Evolutionary conservation across 176 grass and related monocot species (phyloP).

Genomic region (Urochloa ruziziensis): DNA sequence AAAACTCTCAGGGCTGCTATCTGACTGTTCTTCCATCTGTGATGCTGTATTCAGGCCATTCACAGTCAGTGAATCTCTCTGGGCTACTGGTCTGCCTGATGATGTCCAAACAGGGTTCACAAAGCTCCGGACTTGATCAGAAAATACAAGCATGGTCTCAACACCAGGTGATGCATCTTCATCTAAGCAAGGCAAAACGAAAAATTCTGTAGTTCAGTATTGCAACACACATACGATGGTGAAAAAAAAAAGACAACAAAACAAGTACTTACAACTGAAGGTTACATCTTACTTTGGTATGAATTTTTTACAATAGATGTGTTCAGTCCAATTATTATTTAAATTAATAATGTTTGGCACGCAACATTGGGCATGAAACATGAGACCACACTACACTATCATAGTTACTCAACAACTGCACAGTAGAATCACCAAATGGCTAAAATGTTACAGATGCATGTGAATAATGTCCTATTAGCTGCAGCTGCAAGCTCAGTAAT

Average conservation of each 20-base stretch:
- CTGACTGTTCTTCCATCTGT: constrained; percentile 2
- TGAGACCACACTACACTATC: not conserved
- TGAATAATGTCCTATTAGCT: not conserved
- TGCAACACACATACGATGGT: constrained; percentile 23
- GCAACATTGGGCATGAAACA: not conserved
- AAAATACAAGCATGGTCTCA: constrained; percentile 48
- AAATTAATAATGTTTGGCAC: constrained; percentile 14
- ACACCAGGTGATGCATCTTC: constrained; percentile 62
- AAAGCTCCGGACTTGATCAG: constrained; percentile 52
- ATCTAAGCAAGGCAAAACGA: constrained; percentile 50
- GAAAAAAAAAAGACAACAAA: constrained; percentile 16
- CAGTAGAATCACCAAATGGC: constrained; percentile 10
- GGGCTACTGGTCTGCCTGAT: constrained; percentile 26
- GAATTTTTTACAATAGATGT: not conserved
- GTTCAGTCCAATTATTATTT: not conserved
- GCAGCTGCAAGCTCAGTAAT: not conserved
- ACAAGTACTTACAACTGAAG: not conserved
- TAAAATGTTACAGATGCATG: constrained; percentile 12
- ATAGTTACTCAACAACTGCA: constrained; percentile 16
- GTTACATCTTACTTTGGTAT: constrained; percentile 5
- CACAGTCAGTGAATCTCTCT: constrained; percentile 29
- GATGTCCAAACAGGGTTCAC: constrained; percentile 58
- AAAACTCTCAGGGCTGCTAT: constrained; percentile 20
- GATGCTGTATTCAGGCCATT: constrained; percentile 33
- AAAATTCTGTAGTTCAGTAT: constrained; percentile 13